phyloP scores from a whole-genome alignment of 306 rosid species.

The Quillaja saponaria region DNA sequence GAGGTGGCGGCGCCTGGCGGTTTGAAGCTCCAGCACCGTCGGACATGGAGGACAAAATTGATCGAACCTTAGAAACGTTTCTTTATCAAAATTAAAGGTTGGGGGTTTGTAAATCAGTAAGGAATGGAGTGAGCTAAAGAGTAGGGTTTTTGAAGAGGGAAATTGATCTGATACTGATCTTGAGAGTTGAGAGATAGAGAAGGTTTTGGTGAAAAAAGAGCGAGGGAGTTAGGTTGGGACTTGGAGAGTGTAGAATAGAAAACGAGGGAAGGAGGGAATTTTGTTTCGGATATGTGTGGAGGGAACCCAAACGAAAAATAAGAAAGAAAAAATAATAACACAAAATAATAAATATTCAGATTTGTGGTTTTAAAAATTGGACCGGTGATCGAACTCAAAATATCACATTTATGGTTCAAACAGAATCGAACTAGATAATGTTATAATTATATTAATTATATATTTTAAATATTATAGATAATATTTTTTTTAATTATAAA shows the following conservation, averaged over 20 bases:
- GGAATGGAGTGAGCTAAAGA: neutral
- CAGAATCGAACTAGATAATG: too few species aligned
- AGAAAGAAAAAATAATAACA: neutral
- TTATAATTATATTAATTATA: too few species aligned
- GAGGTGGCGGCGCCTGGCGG: slow-evolving; percentile 42
- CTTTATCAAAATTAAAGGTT: neutral
- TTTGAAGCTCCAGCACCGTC: slow-evolving; percentile 64
- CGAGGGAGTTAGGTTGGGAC: slow-evolving; percentile 30
- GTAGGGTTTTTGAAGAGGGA: neutral
- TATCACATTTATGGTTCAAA: too few species aligned
- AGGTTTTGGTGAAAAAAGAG: slow-evolving; percentile 15
- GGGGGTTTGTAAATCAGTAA: neutral
- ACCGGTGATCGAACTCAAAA: too few species aligned
- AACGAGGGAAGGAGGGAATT: slow-evolving; percentile 99
- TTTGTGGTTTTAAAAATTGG: too few species aligned
- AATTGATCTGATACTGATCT: neutral
- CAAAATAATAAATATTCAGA: too few species aligned
- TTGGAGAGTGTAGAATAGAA: slow-evolving; percentile 56
- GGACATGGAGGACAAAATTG: slow-evolving; percentile 52
- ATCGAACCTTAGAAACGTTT: neutral
- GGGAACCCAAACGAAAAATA: slow-evolving; percentile 64
- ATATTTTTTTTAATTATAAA: too few species aligned
- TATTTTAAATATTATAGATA: too few species aligned
- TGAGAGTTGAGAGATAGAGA: slow-evolving; percentile 26
- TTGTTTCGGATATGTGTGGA: slow-evolving; percentile 98